Evolutionary conservation across 2,329 filamentous ascomycete genomes (phyloP), one percentile per base, ranked within the genome.

Genomic region (Aspergillus sp.): DNA sequence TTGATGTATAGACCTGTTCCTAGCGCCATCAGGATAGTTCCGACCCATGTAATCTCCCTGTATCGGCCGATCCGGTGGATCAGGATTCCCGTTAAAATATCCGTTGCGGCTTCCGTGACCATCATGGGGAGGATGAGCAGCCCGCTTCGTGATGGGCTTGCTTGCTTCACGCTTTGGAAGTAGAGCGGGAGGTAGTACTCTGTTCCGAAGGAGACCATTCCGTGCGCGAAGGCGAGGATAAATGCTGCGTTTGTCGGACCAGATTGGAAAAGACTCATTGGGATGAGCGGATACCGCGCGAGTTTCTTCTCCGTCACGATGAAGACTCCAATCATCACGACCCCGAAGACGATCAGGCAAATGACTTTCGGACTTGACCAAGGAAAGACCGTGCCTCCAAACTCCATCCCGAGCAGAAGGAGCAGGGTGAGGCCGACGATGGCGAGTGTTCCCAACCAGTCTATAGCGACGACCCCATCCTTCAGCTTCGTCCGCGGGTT

Each of bases 151-250:
- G 89, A 75, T 0, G 89, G 86, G 0, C 82, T 82, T 1, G 85
- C 85, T 49, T 82, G 82, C 1, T 87, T 82, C 0, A 89, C 89
- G 2, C 85, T 83, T 71, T 93, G 91, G 55, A 91, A 88, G 76
- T 89, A 92, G 0, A 92, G 80, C 0, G 91, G 90, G n/a, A 92
- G 79, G 69, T 90, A 93, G 74, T 91, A 92, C 50, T 28, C 46
- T 8, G 15, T 15, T 22, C 46, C 46, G 1, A 48, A n/a, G 7
- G 22, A 49, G 17, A 23, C 46, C 28, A 41, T 28, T 3, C 86
- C 84, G 63, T 85, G 81, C 17, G 76, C 72, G 64, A 81, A 81
- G 2, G 74, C 74, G 1, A 84, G 77, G 0, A 76, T 68, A 13
- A 89, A 80, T 1, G 81, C 78, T 0, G 87, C 88, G 7, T 85